A percentile compares a stretch with the other conserved stretches of the same genome.
Conservation (phyloP, 2,329 filamentous ascomycete genomes). For the Ceratocystiopsis minuta region DNA sequence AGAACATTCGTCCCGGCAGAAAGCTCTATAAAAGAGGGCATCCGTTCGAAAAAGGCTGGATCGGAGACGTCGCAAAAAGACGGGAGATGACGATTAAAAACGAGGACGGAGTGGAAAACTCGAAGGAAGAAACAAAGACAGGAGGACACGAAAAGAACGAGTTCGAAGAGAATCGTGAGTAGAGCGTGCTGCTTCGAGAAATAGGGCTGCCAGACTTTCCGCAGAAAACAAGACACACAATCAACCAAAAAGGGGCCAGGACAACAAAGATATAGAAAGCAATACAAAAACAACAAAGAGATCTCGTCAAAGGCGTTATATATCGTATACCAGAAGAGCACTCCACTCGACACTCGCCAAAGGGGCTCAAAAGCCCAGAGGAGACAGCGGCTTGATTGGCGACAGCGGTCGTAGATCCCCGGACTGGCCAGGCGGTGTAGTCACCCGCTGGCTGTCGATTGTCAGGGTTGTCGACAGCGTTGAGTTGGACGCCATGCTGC, state of each 20-base stretch:
- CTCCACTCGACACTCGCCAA: too few relatives aligned
- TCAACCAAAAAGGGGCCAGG: neutral
- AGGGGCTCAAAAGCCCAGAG: slow-evolving; percentile 32
- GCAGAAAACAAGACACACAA: neutral
- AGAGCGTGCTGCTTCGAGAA: too few relatives aligned
- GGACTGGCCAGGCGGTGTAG: slow-evolving; percentile 16
- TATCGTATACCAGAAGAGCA: neutral
- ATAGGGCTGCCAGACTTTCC: too few relatives aligned
- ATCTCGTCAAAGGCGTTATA: slow-evolving; percentile 6
- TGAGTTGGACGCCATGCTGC: slow-evolving; percentile 25
- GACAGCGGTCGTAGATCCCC: slow-evolving; percentile 38
- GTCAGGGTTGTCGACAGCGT: slow-evolving; percentile 28
- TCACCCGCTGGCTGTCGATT: slow-evolving; percentile 24
- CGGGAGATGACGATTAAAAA: slow-evolving; percentile 1
- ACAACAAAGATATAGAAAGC: neutral
- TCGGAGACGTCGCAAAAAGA: neutral
- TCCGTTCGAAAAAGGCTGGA: neutral
- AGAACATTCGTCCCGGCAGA: too few relatives aligned
- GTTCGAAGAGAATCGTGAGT: too few relatives aligned
- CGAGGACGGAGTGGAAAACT: too few relatives aligned
- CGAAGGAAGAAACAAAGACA: too few relatives aligned
- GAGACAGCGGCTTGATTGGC: slow-evolving; percentile 48
- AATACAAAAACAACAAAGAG: neutral
- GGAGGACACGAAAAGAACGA: too few relatives aligned
- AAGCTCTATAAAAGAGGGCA: too few relatives aligned